phyloP scores from a whole-genome alignment of 805 yeast genomes.

The Wickerhamomyces tratensis region DNA sequence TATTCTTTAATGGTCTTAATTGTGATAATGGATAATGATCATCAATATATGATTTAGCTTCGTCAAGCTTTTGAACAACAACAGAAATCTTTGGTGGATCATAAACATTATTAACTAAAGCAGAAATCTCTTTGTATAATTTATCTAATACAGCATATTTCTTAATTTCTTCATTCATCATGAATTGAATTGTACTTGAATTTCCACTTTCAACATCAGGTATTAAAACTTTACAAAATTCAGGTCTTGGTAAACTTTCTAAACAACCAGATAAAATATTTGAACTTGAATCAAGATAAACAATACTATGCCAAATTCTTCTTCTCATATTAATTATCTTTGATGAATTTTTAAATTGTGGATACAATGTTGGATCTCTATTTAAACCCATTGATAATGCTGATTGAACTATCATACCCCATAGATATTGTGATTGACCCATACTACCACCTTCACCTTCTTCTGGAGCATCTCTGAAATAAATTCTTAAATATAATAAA shows the following conservation, averaged over 20 bases:
- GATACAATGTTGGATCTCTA: constrained; percentile 1
- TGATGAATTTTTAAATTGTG: not conserved
- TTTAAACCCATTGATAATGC: constrained; percentile 1
- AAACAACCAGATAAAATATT: not conserved
- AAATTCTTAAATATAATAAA: constrained; percentile 24
- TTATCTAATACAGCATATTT: too few relatives aligned
- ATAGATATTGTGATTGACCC: constrained; percentile 27
- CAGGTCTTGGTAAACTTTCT: not conserved
- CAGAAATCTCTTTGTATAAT: too few relatives aligned
- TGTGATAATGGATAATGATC: too few relatives aligned
- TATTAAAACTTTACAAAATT: too few relatives aligned
- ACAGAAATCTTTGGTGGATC: too few relatives aligned
- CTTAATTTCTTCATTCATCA: too few relatives aligned
- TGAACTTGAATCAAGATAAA: not conserved
- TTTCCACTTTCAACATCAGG: too few relatives aligned
- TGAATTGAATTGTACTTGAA: too few relatives aligned
- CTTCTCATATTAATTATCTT: not conserved
- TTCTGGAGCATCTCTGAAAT: constrained; percentile 28
- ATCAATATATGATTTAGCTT: too few relatives aligned
- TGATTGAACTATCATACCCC: constrained; percentile 5
- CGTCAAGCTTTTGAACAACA: too few relatives aligned
- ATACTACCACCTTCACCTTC: constrained; percentile 33
- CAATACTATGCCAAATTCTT: not conserved
- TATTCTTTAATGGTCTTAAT: too few relatives aligned
- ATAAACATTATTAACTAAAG: too few relatives aligned